Evolutionary conservation across 176 grass and related monocot genomes (phyloP).

Genomic region (Puccinellia tenuiflora): DNA sequence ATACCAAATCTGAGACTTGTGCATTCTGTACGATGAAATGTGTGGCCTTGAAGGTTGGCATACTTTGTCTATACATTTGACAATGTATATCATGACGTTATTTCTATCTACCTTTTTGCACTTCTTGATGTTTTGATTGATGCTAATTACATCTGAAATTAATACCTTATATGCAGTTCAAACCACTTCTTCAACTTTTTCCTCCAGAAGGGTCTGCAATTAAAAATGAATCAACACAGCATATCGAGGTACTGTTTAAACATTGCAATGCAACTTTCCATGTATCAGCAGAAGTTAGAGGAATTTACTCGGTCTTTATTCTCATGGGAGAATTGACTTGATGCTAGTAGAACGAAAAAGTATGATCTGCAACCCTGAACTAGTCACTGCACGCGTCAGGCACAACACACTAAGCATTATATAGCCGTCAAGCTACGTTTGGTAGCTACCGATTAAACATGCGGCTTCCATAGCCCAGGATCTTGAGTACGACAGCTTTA

Average conservation of each 20-base stretch:
- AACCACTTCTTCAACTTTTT: conserved; percentile 40
- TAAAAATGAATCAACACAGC: conserved; percentile 27
- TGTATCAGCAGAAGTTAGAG: conserved; percentile 14
- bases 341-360: background rate
- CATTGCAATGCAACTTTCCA: background rate
- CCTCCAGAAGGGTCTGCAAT: conserved; percentile 27
- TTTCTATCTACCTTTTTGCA: background rate
- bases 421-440: background rate
- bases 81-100: background rate
- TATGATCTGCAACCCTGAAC: background rate
- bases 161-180: conserved; percentile 39
- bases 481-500: background rate
- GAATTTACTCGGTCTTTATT: background rate
- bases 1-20: background rate
- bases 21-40: background rate
- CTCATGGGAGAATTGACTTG: background rate
- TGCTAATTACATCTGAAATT: background rate
- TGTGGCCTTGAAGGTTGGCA: background rate
- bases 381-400: background rate
- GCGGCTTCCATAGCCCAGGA: background rate
- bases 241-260: conserved; percentile 41
- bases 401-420: background rate
- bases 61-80: background rate
- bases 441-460: background rate
- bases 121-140: conserved; percentile 4